phyloP scores from a whole-genome alignment of 148 eudicot species.

The Heliamphora exappendiculata region DNA sequence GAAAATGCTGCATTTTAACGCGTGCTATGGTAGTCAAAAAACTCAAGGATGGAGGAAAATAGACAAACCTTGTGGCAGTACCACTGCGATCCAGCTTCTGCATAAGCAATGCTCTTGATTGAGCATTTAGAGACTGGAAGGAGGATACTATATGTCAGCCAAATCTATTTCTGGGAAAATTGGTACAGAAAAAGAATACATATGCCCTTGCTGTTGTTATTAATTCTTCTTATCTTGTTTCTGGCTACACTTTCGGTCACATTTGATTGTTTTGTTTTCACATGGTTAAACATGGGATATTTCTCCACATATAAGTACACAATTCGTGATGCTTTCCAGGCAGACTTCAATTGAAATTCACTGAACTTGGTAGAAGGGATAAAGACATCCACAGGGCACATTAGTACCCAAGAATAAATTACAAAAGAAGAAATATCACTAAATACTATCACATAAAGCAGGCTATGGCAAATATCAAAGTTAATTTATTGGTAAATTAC shows the following conservation, averaged over 20 bases:
- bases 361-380: not conserved
- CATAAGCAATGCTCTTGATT: conserved; percentile 92
- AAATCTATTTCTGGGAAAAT: not conserved
- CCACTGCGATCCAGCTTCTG: conserved; percentile 88
- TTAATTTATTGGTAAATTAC: too few relatives aligned
- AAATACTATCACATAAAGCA: too few relatives aligned
- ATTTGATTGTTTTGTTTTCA: not conserved
- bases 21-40: not conserved
- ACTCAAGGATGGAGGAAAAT: not conserved
- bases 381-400: not conserved
- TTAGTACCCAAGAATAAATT: too few relatives aligned
- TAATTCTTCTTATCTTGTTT: not conserved
- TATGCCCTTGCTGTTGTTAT: not conserved
- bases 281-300: not conserved
- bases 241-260: not conserved
- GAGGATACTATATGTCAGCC: conserved; percentile 10
- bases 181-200: not conserved
- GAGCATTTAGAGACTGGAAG: conserved; percentile 83
- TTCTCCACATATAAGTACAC: not conserved
- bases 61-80: conserved; percentile 64
- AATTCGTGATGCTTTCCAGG: not conserved
- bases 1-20: not conserved
- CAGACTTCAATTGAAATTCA: not conserved
- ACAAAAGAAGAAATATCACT: too few relatives aligned
- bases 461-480: too few relatives aligned